phyloP scores from a whole-genome alignment of 2,329 filamentous ascomycete species.

The Trichophyton mentagrophytes region DNA sequence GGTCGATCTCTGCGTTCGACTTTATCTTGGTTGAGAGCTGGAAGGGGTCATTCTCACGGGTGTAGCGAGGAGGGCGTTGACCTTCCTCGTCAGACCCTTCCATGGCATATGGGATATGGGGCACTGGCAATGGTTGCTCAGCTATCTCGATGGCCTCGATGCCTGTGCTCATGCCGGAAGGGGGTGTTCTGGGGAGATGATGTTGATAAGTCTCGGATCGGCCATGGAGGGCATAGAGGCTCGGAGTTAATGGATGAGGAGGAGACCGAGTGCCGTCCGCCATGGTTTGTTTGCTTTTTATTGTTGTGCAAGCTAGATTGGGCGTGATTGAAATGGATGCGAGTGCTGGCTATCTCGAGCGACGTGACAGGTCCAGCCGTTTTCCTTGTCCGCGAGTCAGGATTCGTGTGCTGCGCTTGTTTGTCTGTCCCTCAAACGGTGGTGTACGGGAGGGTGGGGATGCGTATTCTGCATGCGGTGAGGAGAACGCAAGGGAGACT shows the following conservation, averaged over 20 bases:
- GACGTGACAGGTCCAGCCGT: background rate
- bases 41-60: conserved; percentile 63
- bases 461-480: background rate
- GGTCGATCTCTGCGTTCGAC: conserved; percentile 58
- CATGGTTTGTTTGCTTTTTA: background rate
- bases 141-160: conserved; percentile 22
- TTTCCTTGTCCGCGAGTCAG: background rate
- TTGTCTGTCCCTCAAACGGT: background rate
- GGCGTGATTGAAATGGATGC: background rate
- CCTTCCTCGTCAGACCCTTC: conserved; percentile 32
- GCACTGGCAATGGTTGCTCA: conserved; percentile 9
- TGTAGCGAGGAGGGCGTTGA: conserved; percentile 43
- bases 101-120: conserved; percentile 13
- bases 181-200: conserved; percentile 2
- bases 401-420: background rate
- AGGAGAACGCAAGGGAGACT: background rate
- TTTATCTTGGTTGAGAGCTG: conserved; percentile 67
- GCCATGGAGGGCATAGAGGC: conserved; percentile 3
- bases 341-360: background rate
- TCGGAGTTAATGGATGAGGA: background rate
- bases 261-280: conserved; percentile 1
- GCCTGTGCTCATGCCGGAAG: conserved; percentile 29
- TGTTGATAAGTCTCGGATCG: background rate
- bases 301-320: background rate
- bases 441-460: background rate